Conservation (phyloP, 305 asterid species). For the Fraxinus baroniana region DNA sequence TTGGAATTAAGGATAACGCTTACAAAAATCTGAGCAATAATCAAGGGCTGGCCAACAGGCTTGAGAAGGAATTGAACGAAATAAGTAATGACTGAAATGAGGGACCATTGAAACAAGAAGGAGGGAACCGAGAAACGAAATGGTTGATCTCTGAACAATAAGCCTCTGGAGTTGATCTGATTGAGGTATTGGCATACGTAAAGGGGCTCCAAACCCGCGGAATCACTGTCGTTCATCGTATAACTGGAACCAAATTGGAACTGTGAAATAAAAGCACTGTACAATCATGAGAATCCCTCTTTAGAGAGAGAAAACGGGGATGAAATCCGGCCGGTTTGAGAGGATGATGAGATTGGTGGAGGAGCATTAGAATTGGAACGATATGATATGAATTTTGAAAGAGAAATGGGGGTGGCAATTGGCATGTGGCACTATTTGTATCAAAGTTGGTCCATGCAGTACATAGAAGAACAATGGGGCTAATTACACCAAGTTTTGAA, state of each 20-base stretch:
- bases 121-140: constrained; percentile 47
- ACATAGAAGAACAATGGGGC: background rate
- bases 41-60: constrained; percentile 61
- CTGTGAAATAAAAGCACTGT: background rate
- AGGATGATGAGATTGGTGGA: constrained; percentile 26
- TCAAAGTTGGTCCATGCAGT: background rate
- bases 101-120: constrained; percentile 54
- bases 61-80: constrained; percentile 45
- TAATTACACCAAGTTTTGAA: background rate
- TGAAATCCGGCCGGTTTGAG: background rate
- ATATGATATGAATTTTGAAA: constrained; percentile 10
- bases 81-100: constrained; percentile 53
- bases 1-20: constrained; percentile 15
- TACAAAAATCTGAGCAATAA: constrained; percentile 67
- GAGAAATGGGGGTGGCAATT: background rate
- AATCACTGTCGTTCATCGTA: constrained; percentile 28
- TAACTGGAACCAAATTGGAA: background rate
- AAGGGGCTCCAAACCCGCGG: constrained; percentile 25
- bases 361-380: constrained; percentile 26
- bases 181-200: constrained; percentile 38
- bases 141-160: constrained; percentile 39
- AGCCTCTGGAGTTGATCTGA: constrained; percentile 50
- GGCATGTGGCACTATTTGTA: background rate
- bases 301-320: constrained; percentile 1
- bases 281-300: constrained; percentile 11